phyloP scores from a whole-genome alignment of 371 early-diverging fungal genomes.

The Mortierella sp. region DNA sequence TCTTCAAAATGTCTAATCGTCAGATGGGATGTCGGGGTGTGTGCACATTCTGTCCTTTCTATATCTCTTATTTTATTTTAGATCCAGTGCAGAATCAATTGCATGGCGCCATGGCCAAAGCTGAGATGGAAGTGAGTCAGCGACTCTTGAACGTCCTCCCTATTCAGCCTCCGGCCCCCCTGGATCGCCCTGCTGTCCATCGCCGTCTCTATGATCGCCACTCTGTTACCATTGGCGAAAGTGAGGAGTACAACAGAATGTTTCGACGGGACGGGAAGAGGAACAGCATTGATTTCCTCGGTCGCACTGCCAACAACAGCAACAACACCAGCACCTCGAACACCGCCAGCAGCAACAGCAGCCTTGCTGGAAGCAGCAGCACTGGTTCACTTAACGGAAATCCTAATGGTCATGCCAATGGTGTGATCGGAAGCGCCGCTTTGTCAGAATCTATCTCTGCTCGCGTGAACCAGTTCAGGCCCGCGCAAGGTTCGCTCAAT shows the following conservation, averaged over 20 bases:
- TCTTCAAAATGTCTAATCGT: background rate
- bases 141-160: slow-evolving; percentile 66
- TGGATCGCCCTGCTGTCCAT: slow-evolving; percentile 58
- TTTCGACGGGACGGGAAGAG: slow-evolving; percentile 57
- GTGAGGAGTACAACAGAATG: slow-evolving; percentile 64
- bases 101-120: slow-evolving; percentile 72
- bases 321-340: slow-evolving; percentile 12
- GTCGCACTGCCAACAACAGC: slow-evolving; percentile 22
- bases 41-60: background rate
- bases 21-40: background rate
- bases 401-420: slow-evolving; percentile 27
- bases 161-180: slow-evolving; percentile 64
- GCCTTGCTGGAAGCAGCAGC: background rate
- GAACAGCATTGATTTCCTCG: slow-evolving; percentile 50
- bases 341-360: slow-evolving; percentile 17
- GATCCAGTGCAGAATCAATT: slow-evolving; percentile 68
- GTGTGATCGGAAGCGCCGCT: slow-evolving; percentile 42
- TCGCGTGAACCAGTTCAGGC: slow-evolving; percentile 41
- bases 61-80: slow-evolving; percentile 15
- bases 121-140: slow-evolving; percentile 73
- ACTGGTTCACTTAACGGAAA: slow-evolving; percentile 18
- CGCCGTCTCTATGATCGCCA: slow-evolving; percentile 77
- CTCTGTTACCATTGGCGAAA: slow-evolving; percentile 73
- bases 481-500: slow-evolving; percentile 33
- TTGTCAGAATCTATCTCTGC: slow-evolving; percentile 37